phyloP scores from a whole-genome alignment of 2,329 filamentous ascomycete species.

The Trichoderma breve region DNA sequence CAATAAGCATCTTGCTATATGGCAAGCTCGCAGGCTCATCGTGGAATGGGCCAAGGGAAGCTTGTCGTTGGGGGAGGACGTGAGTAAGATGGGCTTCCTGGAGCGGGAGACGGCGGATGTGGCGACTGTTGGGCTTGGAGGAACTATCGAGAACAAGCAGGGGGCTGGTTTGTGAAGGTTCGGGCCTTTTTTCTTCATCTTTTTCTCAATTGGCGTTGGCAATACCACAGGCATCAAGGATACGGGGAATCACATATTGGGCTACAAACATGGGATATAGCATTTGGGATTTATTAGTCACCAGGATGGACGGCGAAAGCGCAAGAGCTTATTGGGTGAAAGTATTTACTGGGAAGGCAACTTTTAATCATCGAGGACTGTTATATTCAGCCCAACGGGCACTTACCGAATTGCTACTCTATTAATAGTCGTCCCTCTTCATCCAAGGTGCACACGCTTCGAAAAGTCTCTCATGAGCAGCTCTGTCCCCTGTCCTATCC shows the following conservation, averaged over 20 bases:
- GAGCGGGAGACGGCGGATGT: constrained; percentile 24
- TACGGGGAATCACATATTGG: background rate
- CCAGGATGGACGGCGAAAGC: background rate
- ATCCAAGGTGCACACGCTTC: constrained; percentile 42
- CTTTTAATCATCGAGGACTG: background rate
- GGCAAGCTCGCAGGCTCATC: constrained; percentile 29
- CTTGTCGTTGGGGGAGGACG: constrained; percentile 27
- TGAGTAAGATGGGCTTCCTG: constrained; percentile 27
- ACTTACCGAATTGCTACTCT: background rate
- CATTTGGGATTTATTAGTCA: background rate
- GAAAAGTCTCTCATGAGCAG: constrained; percentile 40
- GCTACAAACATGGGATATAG: background rate
- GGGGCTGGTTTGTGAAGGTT: background rate
- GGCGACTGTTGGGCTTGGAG: constrained; percentile 26
- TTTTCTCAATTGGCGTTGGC: background rate
- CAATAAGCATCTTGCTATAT: constrained; percentile 35
- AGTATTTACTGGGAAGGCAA: background rate
- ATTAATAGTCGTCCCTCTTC: constrained; percentile 38
- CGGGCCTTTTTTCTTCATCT: background rate
- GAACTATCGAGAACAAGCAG: background rate
- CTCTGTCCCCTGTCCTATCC: constrained; percentile 37
- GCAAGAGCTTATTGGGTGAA: background rate
- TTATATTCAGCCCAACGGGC: background rate
- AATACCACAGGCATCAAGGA: background rate
- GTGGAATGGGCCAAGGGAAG: constrained; percentile 29